Evolutionary conservation across 306 rosid species (phyloP).

Genomic region (Ormosia semicastrata): DNA sequence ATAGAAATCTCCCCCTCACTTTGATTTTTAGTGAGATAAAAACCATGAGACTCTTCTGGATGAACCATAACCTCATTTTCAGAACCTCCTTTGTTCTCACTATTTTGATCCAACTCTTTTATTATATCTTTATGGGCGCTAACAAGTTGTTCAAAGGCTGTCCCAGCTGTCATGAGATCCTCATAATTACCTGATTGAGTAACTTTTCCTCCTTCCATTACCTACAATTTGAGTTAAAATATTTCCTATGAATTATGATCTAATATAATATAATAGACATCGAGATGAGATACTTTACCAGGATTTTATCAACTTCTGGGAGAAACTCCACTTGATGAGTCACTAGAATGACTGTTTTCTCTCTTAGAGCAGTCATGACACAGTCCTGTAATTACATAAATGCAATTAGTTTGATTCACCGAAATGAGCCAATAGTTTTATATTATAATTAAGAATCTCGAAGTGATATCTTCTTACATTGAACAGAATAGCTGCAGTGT

Average conservation of each 20-base stretch:
- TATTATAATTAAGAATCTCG: too few relatives aligned
- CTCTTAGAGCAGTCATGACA: slow-evolving; percentile 52
- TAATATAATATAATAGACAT: neutral
- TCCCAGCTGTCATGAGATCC: slow-evolving; percentile 55
- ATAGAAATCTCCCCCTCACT: slow-evolving; percentile 22
- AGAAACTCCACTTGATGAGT: slow-evolving; percentile 76
- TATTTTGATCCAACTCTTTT: slow-evolving; percentile 19
- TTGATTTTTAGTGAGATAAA: slow-evolving; percentile 8
- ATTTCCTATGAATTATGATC: too few relatives aligned
- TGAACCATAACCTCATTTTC: neutral
- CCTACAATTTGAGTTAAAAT: slow-evolving; percentile 34
- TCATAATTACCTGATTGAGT: slow-evolving; percentile 63
- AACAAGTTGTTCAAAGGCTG: slow-evolving; percentile 60
- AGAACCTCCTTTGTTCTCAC: slow-evolving; percentile 25
- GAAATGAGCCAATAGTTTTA: too few relatives aligned
- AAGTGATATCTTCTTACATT: too few relatives aligned
- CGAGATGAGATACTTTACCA: slow-evolving; percentile 27
- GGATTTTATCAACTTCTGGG: slow-evolving; percentile 49
- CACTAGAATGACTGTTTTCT: slow-evolving; percentile 60
- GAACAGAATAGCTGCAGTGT: too few relatives aligned
- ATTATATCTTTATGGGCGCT: slow-evolving; percentile 58
- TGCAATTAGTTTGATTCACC: too few relatives aligned
- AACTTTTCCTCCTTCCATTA: slow-evolving; percentile 50
- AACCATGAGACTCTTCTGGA: slow-evolving; percentile 24
- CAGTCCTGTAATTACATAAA: slow-evolving; percentile 49